A percentile compares a stretch with the other conserved stretches of the same genome.
Evolutionary conservation across 23 red algal species (phyloP).

Genomic region (Gracilaria gracilis): DNA sequence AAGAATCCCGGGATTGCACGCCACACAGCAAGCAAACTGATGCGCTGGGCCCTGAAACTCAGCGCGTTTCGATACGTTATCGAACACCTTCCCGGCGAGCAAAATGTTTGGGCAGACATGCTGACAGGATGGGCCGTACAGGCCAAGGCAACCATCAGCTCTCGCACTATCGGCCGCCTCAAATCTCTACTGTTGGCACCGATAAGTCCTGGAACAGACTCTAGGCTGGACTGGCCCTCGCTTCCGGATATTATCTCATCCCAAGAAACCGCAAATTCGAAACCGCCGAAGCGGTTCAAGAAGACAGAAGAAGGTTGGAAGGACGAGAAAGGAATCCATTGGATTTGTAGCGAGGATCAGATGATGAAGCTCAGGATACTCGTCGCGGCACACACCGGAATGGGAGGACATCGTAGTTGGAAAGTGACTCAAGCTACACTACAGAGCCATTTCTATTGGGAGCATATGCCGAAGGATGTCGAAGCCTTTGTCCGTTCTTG

Average conservation of each 20-base stretch:
- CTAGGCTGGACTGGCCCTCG: not conserved
- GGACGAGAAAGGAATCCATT: not conserved
- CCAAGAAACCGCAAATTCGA: not conserved
- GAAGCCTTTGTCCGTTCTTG: conserved; percentile 18
- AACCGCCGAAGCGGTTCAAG: conserved; percentile 9
- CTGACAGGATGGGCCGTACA: conserved; percentile 44
- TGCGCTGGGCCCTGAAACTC: conserved; percentile 14
- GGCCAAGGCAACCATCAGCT: not conserved
- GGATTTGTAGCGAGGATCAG: not conserved
- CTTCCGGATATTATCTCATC: conserved; percentile 22
- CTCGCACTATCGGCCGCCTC: not conserved
- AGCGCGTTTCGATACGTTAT: not conserved
- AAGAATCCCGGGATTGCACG: conserved; percentile 5
- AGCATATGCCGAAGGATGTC: conserved; percentile 14
- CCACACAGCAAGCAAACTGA: conserved; percentile 12
- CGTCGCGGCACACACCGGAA: conserved; percentile 38
- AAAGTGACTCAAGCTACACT: conserved; percentile 3
- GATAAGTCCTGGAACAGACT: not conserved
- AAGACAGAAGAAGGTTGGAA: not conserved
- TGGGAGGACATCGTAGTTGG: conserved; percentile 32
- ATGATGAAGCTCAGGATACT: conserved; percentile 22
- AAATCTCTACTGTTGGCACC: not conserved
- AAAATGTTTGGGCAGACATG: conserved; percentile 47
- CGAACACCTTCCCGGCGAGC: conserved; percentile 41
- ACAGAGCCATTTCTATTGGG: conserved; percentile 19